Base-by-base conservation (phyloP, 139 green algal genomes). In the Microglena sp. region DNA sequence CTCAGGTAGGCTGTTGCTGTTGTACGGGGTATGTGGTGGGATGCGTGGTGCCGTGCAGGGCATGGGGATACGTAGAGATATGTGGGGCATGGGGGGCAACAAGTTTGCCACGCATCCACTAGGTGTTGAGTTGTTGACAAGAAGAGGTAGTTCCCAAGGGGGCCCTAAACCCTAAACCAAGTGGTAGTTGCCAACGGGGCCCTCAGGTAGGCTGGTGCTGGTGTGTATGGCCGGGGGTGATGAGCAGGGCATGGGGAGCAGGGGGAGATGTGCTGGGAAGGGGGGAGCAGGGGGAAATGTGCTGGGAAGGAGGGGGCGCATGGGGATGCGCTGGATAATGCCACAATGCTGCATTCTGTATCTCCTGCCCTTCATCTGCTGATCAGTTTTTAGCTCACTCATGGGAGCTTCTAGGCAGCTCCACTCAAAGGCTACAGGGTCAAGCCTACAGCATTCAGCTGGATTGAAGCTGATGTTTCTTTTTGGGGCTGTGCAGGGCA, bases 71-170 rank as follows among this genome's bases (percentile, higher is more conserved):
- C 5, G 21, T n/a, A 21, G 27, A n/a, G 46, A 5, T 58, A n/a
- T 24, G 28, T 15, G 5, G 8, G 5, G 5, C 11, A n/a, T 58
- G 7, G 46, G 22, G 5, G 5, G 46, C 5, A n/a, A n/a, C 71
- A 85, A 11, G 15, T 63, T 94, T 43, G 83, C 57, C 6, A 92
- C 84, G 0, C 90, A 97, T 71, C 92, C 92, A 2, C 72, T 98
- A 60, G 93, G 98, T 5, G 28, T 26, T 7, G 27, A 21, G 28
- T 58, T 66, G 92, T 99, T n/a, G 84, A 85, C 32, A 99, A 98
- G 77, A 99, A 99, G 77, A 67, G 93, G 7, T 97, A 92, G 11
- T 24, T 50, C 40, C 11, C 11, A 11, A 50, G 40, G 11, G 15
- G 40, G 11, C 11, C 11, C 40, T 50, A 50, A 24, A 24, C 11